These are phyloP conservation scores for Collybia sordida DNA, from an alignment of 768 basidiomycete species.

Conservation along the genomic window DNA sequence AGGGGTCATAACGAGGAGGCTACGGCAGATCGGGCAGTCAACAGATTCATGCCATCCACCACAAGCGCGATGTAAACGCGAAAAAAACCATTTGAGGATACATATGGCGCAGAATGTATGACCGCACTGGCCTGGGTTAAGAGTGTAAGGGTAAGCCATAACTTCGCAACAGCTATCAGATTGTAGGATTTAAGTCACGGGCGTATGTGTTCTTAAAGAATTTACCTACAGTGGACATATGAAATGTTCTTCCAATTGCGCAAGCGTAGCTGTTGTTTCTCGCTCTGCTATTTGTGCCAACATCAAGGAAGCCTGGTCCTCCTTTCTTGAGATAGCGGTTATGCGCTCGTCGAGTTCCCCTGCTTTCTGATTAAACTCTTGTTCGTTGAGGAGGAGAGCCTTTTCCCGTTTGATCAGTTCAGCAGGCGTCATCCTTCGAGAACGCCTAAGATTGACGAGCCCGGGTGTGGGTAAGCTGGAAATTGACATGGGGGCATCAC, in stretches of 20 bases:
- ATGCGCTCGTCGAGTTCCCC: slow-evolving; percentile 42
- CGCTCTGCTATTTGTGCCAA: slow-evolving; percentile 41
- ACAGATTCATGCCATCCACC: slow-evolving; percentile 69
- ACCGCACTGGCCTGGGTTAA: slow-evolving; percentile 57
- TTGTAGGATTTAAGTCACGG: slow-evolving; percentile 1
- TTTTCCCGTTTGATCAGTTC: slow-evolving; percentile 39
- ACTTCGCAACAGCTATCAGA: slow-evolving; percentile 59
- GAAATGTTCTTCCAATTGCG: slow-evolving; percentile 60
- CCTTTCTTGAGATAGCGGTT: slow-evolving; percentile 33
- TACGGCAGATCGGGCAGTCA: slow-evolving; percentile 68
- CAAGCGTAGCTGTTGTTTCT: slow-evolving; percentile 41
- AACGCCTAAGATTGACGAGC: slow-evolving; percentile 31
- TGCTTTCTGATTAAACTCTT: slow-evolving; percentile 34
- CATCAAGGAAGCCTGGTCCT: slow-evolving; percentile 40
- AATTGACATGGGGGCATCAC: slow-evolving; percentile 2
- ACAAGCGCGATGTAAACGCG: slow-evolving; percentile 59
- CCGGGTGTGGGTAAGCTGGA: no score
- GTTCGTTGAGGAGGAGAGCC: slow-evolving; percentile 34
- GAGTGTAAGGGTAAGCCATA: slow-evolving; percentile 58
- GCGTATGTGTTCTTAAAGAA: background rate
- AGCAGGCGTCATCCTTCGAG: slow-evolving; percentile 35
- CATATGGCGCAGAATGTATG: slow-evolving; percentile 70
- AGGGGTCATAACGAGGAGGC: slow-evolving; percentile 47
- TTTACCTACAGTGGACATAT: slow-evolving; percentile 59
- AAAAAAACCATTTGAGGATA: slow-evolving; percentile 70